Evolutionary conservation across 371 early-diverging fungal species (phyloP).

Genomic region (Circinella umbellata): DNA sequence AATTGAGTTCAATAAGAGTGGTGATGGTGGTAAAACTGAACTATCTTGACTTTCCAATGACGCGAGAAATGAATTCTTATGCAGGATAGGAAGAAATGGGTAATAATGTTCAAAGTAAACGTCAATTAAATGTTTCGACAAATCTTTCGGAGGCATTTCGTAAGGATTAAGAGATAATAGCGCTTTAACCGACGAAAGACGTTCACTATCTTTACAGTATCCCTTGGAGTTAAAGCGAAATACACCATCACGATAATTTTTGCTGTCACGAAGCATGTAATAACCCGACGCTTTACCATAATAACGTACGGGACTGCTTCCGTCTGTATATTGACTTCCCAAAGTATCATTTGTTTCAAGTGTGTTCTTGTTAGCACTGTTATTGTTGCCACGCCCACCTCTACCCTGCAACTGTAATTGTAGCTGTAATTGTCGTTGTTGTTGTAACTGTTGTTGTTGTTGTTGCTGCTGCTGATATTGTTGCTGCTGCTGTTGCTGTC

Average conservation of each 20-base stretch:
- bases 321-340: slow-evolving; percentile 46
- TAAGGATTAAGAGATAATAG: slow-evolving; percentile 34
- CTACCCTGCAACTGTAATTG: background rate
- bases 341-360: slow-evolving; percentile 20
- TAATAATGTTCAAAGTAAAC: slow-evolving; percentile 72
- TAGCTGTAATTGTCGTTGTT: slow-evolving; percentile 8
- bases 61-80: slow-evolving; percentile 68
- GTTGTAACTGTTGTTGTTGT: slow-evolving; percentile 8
- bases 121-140: slow-evolving; percentile 67
- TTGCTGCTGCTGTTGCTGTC: slow-evolving; percentile 10
- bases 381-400: too few relatives aligned
- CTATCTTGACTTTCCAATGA: slow-evolving; percentile 26
- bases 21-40: slow-evolving; percentile 20
- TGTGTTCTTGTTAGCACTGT: background rate
- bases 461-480: slow-evolving; percentile 5
- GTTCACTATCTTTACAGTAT: slow-evolving; percentile 7
- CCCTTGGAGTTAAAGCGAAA: slow-evolving; percentile 43
- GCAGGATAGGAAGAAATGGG: slow-evolving; percentile 69
- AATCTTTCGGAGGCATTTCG: slow-evolving; percentile 64
- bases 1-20: slow-evolving; percentile 57
- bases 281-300: slow-evolving; percentile 54
- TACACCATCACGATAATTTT: slow-evolving; percentile 37
- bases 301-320: slow-evolving; percentile 51
- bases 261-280: slow-evolving; percentile 48
- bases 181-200: slow-evolving; percentile 13